Percentiles rank a stretch among this genome's conserved stretches.
These are phyloP conservation scores for Cordyceps tenuipes DNA, from an alignment of 2,329 filamentous ascomycete species.

Conservation along the genomic window DNA sequence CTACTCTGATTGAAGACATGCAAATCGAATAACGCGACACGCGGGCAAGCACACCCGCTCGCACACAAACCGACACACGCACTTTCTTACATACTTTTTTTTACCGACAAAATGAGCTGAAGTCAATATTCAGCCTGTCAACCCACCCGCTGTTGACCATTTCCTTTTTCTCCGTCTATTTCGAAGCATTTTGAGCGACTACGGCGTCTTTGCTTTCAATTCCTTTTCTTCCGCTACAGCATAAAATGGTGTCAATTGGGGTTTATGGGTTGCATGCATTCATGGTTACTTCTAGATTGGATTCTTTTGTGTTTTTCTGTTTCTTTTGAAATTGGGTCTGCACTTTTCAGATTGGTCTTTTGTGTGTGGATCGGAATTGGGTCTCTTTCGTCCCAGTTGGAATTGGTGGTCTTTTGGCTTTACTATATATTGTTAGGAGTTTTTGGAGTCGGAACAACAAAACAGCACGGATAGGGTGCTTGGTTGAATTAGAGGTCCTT, in stretches of 20 bases:
- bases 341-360: background rate
- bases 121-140: background rate
- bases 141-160: background rate
- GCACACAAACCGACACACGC: background rate
- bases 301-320: background rate
- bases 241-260: background rate
- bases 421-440: background rate
- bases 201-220: background rate
- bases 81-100: background rate
- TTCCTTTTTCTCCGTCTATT: background rate
- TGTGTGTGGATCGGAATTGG: background rate
- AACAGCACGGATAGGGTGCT: background rate
- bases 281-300: background rate
- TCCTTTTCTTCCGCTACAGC: background rate
- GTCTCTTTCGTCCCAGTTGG: background rate
- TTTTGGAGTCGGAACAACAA: background rate
- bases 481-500: background rate
- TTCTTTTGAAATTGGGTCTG: background rate
- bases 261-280: background rate
- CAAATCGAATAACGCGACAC: background rate
- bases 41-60: background rate
- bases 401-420: background rate
- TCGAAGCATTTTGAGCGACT: background rate
- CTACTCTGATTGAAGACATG: conserved; percentile 24
- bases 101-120: background rate